phyloP scores from a whole-genome alignment of 306 rosid genomes.

The Fagus crenata region DNA sequence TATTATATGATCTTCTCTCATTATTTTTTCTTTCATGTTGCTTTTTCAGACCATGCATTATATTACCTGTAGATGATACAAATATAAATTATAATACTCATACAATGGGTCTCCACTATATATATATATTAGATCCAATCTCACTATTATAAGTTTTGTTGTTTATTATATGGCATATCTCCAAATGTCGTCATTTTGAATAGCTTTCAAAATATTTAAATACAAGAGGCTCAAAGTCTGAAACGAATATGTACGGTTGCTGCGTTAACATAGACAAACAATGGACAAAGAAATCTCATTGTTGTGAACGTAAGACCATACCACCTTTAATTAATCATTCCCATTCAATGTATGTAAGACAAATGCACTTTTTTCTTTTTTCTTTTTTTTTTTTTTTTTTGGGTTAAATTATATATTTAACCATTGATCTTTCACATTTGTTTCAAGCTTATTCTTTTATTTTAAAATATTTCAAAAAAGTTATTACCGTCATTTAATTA shows the following conservation, averaged over 20 bases:
- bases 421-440: too few relatives aligned
- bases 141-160: neutral
- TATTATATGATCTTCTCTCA: neutral
- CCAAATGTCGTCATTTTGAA: neutral
- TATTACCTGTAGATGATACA: too few relatives aligned
- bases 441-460: too few relatives aligned
- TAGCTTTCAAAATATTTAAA: neutral
- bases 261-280: constrained; percentile 26
- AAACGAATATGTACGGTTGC: constrained; percentile 22
- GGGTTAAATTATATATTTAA: too few relatives aligned
- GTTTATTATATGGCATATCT: neutral
- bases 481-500: too few relatives aligned
- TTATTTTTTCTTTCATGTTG: too few relatives aligned
- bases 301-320: constrained; percentile 28
- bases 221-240: too few relatives aligned
- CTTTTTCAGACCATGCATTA: too few relatives aligned
- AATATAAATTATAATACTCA: too few relatives aligned
- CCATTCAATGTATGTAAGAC: neutral
- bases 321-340: neutral
- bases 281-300: constrained; percentile 20
- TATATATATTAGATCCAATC: neutral
- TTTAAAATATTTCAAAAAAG: too few relatives aligned
- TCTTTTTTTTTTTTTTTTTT: too few relatives aligned
- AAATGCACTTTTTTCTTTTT: neutral
- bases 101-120: neutral